These are phyloP conservation scores for Lyophyllum atratum DNA, from an alignment of 768 basidiomycete genomes.

Conservation along the genomic window DNA sequence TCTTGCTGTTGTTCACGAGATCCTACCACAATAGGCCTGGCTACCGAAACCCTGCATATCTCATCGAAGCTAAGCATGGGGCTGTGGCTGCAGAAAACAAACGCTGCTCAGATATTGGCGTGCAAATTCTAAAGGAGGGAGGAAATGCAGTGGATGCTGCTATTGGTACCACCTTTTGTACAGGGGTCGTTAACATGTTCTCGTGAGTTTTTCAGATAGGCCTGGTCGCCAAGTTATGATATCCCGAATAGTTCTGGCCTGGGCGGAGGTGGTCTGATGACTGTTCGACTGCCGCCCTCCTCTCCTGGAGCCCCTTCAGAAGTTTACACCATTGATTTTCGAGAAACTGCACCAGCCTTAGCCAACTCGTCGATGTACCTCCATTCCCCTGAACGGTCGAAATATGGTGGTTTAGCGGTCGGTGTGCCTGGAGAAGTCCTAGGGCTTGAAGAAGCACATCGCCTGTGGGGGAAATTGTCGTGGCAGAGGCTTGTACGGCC, in stretches of 20 bases:
- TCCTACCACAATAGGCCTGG: constrained; percentile 5
- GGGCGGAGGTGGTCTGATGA: constrained; percentile 90
- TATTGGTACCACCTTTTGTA: constrained; percentile 77
- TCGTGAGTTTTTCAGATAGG: constrained; percentile 53
- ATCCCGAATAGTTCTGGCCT: constrained; percentile 62
- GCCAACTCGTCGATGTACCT: constrained; percentile 78
- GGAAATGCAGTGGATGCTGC: constrained; percentile 93
- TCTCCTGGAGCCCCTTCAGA: constrained; percentile 46
- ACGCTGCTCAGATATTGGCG: constrained; percentile 83
- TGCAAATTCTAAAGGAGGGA: constrained; percentile 72
- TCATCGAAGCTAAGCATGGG: constrained; percentile 64
- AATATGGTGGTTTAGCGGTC: constrained; percentile 81
- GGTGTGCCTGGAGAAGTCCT: constrained; percentile 90
- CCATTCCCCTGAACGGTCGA: constrained; percentile 50
- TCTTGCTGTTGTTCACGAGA: neutral
- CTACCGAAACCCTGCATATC: constrained; percentile 44
- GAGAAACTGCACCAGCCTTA: constrained; percentile 80
- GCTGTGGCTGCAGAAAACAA: constrained; percentile 91
- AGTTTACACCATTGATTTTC: constrained; percentile 80
- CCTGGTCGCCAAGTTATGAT: neutral
- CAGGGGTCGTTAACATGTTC: constrained; percentile 88
- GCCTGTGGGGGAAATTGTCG: constrained; percentile 76
- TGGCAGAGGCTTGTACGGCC: constrained; percentile 84
- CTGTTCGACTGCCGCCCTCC: constrained; percentile 69
- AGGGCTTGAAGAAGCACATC: constrained; percentile 83